Base-by-base conservation (phyloP, 306 rosid species). In the Dryas drummondii region DNA sequence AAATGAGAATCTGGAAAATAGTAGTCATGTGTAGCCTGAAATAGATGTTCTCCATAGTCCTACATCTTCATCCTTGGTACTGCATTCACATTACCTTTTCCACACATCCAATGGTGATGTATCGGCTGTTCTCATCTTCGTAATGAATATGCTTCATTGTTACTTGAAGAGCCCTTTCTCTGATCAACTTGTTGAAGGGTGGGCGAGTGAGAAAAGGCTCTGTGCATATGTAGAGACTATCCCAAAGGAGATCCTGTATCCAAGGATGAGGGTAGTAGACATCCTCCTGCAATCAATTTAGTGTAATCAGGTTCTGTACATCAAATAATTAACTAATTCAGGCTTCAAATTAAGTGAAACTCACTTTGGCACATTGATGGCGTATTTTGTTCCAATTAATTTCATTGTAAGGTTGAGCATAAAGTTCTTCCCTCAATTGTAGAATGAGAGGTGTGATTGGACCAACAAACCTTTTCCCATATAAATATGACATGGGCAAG, bases 111-210 rank as follows among this genome's bases (percentile, higher is more conserved):
- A 88, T 83, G 46, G 89, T 88, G 4, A 91, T 80, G 64, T 88
- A 91, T 66, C 97, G 86, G 42, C 89, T 86, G 32, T 49, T 84
- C 60, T 86, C 96, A 71, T 90, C 96, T 71, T 88, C 93, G 17
- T 91, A 89, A 72, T 91, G 96, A 9, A 89, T 86, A 48, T 91
- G 96, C 26, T 88, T 87, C 93, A 91, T 89, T 9, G 89, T 86
- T 17, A 82, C 86, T 80, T 85, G 66, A 62, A 91, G 90, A 22
- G 93, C 89, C 56, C 66, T 85, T 44, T 89, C 80, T 63, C 97
- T 82, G 0, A 91, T 58, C 17, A 89, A 6, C 44, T 83, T 91
- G 66, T 88, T 88, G 4, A 86, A 81, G 10, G 96, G 97, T 91
- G 93, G 88, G 0, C 89, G 89, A 10, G 90, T 87, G 4, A 91